Conservation (phyloP, 768 basidiomycete species). For the Chalciporus pseudorubinellus region DNA sequence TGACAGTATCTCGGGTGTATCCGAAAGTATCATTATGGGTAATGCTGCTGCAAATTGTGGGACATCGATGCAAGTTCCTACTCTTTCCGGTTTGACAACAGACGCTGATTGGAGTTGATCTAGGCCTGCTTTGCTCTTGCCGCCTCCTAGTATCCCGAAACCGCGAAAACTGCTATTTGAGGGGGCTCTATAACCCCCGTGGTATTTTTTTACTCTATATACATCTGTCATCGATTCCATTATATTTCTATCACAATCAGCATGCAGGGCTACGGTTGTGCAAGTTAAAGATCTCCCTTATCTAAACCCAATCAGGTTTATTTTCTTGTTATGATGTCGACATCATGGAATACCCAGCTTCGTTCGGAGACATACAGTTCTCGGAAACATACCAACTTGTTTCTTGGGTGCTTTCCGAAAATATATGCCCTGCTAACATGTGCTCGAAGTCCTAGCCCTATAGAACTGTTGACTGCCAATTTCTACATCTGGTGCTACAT, state of each 20-base stretch:
- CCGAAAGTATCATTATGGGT: constrained; percentile 99
- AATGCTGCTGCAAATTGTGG: constrained; percentile 93
- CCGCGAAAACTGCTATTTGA: constrained; percentile 37
- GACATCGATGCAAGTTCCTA: constrained; percentile 75
- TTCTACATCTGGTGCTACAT: too few relatives aligned
- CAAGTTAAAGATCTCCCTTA: too few relatives aligned
- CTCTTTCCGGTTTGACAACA: not conserved
- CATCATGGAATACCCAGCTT: too few relatives aligned
- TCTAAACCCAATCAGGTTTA: too few relatives aligned
- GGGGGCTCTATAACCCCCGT: constrained; percentile 23
- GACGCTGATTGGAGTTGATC: constrained; percentile 3
- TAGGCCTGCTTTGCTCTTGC: constrained; percentile 37
- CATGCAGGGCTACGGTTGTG: not conserved
- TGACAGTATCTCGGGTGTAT: constrained; percentile 93
- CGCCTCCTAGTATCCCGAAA: constrained; percentile 33
- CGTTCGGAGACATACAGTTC: not conserved
- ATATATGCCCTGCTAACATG: not conserved
- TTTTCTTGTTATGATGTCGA: too few relatives aligned
- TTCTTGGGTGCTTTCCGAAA: too few relatives aligned
- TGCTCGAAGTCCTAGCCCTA: not conserved
- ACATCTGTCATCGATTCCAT: not conserved
- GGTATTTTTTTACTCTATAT: not conserved
- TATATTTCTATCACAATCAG: not conserved
- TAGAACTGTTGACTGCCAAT: not conserved
- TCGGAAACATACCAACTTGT: too few relatives aligned